Evolutionary conservation across 345 rosid genomes (phyloP).

Genomic region (Nephelium lappaceum): DNA sequence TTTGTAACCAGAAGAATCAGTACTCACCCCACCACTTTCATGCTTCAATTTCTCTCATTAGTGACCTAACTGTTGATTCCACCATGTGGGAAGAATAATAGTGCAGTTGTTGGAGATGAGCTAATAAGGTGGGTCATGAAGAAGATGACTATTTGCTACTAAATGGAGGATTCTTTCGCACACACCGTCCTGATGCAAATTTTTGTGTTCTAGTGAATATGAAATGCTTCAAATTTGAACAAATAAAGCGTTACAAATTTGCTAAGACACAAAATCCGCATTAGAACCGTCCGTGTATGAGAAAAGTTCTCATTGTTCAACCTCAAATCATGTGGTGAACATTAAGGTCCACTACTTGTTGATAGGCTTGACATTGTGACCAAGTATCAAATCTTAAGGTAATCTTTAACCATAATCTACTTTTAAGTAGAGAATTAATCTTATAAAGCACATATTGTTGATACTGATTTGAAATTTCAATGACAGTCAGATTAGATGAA

Average conservation of each 20-base stretch:
- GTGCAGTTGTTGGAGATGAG: constrained; percentile 12
- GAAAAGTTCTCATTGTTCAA: no score
- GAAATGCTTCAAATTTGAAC: no score
- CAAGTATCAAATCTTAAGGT: not conserved
- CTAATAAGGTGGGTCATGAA: constrained; percentile 5
- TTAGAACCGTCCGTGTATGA: no score
- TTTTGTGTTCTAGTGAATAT: no score
- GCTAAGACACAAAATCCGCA: no score
- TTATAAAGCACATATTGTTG: not conserved
- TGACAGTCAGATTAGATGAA: not conserved
- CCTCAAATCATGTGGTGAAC: constrained; percentile 14
- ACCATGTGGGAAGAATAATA: not conserved
- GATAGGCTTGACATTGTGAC: not conserved
- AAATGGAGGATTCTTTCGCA: no score
- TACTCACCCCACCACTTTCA: not conserved
- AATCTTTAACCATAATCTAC: not conserved
- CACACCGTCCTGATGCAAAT: no score
- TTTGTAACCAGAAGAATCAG: not conserved
- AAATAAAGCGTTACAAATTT: no score
- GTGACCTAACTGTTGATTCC: not conserved
- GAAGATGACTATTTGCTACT: not conserved
- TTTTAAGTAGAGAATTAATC: no score
- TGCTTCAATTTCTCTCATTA: not conserved
- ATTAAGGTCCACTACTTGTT: constrained; percentile 12
- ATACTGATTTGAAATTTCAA: not conserved